Percentiles rank a stretch among this genome's conserved stretches.
phyloP scores from a whole-genome alignment of 805 yeast species.

The Teunomyces gatunensis region DNA sequence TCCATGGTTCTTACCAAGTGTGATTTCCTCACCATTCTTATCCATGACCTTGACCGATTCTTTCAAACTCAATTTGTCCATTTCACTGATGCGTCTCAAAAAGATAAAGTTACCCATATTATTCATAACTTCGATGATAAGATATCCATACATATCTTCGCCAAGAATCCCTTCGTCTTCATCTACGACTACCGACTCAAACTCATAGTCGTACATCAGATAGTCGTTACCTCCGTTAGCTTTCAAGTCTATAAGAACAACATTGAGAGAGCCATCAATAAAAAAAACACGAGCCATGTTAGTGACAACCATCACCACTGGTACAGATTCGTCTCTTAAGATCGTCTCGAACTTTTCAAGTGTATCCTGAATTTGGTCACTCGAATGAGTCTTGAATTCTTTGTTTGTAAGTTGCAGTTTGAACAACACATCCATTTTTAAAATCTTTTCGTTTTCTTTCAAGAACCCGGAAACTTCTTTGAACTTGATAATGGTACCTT shows the following conservation, averaged over 20 bases:
- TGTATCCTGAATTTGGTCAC: constrained; percentile 28
- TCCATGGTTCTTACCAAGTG: constrained; percentile 47
- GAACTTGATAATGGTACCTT: constrained; percentile 20
- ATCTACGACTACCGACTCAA: constrained; percentile 34
- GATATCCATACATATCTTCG: constrained; percentile 53
- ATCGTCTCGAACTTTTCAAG: constrained; percentile 21
- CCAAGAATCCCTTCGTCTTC: constrained; percentile 23
- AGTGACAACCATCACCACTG: constrained; percentile 39
- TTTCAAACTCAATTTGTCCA: constrained; percentile 29
- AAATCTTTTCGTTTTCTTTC: constrained; percentile 34
- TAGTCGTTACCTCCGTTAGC: constrained; percentile 45
- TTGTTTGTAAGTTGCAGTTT: constrained; percentile 35
- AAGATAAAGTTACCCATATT: constrained; percentile 55
- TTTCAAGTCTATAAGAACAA: constrained; percentile 38
- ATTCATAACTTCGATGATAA: constrained; percentile 60
- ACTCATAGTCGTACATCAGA: constrained; percentile 80
- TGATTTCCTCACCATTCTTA: constrained; percentile 23
- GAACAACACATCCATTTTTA: constrained; percentile 38
- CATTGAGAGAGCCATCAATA: constrained; percentile 33
- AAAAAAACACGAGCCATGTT: constrained; percentile 41
- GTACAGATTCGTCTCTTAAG: constrained; percentile 20
- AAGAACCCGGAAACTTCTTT: constrained; percentile 33
- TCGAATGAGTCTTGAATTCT: constrained; percentile 15
- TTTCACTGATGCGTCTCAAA: constrained; percentile 36
- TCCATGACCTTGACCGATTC: constrained; percentile 29